Percentiles rank a stretch among this genome's conserved stretches.
phyloP scores from a whole-genome alignment of 2,329 filamentous ascomycete species.

The Talaromyces amestolkiae region DNA sequence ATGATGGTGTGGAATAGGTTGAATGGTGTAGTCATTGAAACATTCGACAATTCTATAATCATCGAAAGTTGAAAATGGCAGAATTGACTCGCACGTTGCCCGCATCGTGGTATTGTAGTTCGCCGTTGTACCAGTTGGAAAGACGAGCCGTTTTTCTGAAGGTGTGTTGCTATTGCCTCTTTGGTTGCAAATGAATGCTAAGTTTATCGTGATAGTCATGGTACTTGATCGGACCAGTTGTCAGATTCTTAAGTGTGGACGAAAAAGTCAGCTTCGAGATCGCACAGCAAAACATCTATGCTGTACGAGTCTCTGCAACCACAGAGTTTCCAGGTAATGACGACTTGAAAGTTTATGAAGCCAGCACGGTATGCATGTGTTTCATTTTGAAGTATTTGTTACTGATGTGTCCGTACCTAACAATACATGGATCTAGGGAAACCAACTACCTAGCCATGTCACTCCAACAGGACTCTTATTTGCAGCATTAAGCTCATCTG shows the following conservation, averaged over 20 bases:
- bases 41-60: not conserved
- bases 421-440: slow-evolving; percentile 24
- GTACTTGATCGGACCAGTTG: slow-evolving; percentile 55
- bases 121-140: slow-evolving; percentile 51
- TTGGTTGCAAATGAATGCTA: not conserved
- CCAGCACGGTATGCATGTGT: slow-evolving; percentile 29
- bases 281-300: slow-evolving; percentile 47
- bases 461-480: slow-evolving; percentile 56
- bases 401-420: not conserved
- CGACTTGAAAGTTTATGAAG: slow-evolving; percentile 42
- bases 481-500: slow-evolving; percentile 48
- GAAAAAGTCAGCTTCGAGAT: slow-evolving; percentile 51
- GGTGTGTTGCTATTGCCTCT: slow-evolving; percentile 25
- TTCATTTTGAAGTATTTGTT: not conserved
- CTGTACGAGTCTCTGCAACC: slow-evolving; percentile 35
- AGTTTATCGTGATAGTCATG: slow-evolving; percentile 42
- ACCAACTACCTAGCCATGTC: slow-evolving; percentile 39
- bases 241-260: slow-evolving; percentile 44
- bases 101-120: slow-evolving; percentile 54
- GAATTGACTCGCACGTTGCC: slow-evolving; percentile 45
- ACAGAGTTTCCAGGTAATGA: slow-evolving; percentile 28
- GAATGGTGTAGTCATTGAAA: not conserved
- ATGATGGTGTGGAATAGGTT: not conserved
- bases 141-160: slow-evolving; percentile 51
- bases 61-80: slow-evolving; percentile 26